These are phyloP conservation scores for Acer campestre DNA, from an alignment of 345 rosid genomes.

Conservation along the genomic window DNA sequence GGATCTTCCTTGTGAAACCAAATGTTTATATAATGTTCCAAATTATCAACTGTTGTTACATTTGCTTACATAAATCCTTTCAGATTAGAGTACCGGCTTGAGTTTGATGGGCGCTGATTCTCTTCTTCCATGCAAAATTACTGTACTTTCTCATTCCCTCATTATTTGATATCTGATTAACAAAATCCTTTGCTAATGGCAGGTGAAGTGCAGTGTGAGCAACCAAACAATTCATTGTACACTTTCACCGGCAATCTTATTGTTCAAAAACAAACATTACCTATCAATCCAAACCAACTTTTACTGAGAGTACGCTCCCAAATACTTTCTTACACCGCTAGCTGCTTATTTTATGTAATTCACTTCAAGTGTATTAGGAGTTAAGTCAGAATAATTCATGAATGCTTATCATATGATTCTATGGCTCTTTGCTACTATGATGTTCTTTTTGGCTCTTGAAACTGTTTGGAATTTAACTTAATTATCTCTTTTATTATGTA, in stretches of 20 bases:
- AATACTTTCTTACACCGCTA: slow-evolving; percentile 19
- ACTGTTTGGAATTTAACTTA: neutral
- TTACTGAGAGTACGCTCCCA: slow-evolving; percentile 70
- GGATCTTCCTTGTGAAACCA: neutral
- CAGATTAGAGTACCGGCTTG: neutral
- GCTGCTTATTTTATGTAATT: slow-evolving; percentile 11
- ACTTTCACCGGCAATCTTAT: slow-evolving; percentile 97
- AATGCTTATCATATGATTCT: slow-evolving; percentile 1
- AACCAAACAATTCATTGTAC: slow-evolving; percentile 96
- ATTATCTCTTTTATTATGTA: neutral
- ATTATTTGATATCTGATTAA: slow-evolving; percentile 6
- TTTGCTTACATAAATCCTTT: neutral
- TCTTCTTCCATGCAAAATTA: slow-evolving; percentile 1
- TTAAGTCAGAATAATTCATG: slow-evolving; percentile 1
- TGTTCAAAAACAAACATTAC: slow-evolving; percentile 80
- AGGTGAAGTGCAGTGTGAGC: slow-evolving; percentile 99
- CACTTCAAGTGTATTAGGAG: slow-evolving; percentile 1
- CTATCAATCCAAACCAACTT: slow-evolving; percentile 94
- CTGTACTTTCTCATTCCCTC: neutral
- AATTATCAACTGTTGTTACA: neutral
- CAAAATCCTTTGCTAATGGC: slow-evolving; percentile 36
- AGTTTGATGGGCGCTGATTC: neutral
- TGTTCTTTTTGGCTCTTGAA: too few relatives aligned
- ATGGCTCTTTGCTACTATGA: neutral
- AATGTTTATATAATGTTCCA: neutral